Evolutionary conservation across 2,329 filamentous ascomycete genomes (phyloP).

Genomic region (Aspergillus melleus): DNA sequence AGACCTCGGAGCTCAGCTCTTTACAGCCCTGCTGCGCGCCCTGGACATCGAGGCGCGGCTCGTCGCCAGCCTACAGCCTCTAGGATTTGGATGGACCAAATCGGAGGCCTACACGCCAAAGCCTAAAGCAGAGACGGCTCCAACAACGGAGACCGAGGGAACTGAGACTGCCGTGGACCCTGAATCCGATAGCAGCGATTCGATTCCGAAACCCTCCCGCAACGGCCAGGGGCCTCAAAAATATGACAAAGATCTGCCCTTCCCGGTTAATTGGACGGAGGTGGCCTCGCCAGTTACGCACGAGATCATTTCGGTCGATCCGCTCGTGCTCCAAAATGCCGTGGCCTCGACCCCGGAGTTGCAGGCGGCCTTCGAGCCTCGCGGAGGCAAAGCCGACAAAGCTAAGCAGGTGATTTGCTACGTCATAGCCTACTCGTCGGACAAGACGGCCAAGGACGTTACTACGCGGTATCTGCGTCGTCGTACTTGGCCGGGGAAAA

Average conservation of each 20-base stretch:
- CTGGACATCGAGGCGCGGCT: conserved; percentile 80
- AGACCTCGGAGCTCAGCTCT: conserved; percentile 85
- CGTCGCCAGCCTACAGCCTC: conserved; percentile 79
- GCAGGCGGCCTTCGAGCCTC: conserved; percentile 74
- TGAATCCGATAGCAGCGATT: conserved; percentile 21
- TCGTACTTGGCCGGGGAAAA: conserved; percentile 80
- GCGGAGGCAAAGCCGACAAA: conserved; percentile 79
- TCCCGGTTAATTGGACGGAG: conserved; percentile 92
- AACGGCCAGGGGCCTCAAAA: conserved; percentile 46
- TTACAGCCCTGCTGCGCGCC: conserved; percentile 79
- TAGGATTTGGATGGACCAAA: conserved; percentile 90
- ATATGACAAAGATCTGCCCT: conserved; percentile 75
- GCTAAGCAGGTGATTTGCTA: conserved; percentile 90
- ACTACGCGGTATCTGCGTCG: conserved; percentile 86
- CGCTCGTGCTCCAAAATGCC: conserved; percentile 64
- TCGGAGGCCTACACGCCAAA: conserved; percentile 69
- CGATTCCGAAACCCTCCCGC: conserved; percentile 23
- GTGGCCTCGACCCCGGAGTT: conserved; percentile 73
- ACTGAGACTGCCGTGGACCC: conserved; percentile 20
- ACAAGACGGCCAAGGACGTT: conserved; percentile 91
- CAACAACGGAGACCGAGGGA: conserved; percentile 7
- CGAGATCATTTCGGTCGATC: conserved; percentile 76
- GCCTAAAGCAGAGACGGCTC: conserved; percentile 14
- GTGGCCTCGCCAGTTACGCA: conserved; percentile 78
- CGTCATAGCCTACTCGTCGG: conserved; percentile 75